Conservation (phyloP, 2,329 filamentous ascomycete species). For the Diaporthe sp. region DNA sequence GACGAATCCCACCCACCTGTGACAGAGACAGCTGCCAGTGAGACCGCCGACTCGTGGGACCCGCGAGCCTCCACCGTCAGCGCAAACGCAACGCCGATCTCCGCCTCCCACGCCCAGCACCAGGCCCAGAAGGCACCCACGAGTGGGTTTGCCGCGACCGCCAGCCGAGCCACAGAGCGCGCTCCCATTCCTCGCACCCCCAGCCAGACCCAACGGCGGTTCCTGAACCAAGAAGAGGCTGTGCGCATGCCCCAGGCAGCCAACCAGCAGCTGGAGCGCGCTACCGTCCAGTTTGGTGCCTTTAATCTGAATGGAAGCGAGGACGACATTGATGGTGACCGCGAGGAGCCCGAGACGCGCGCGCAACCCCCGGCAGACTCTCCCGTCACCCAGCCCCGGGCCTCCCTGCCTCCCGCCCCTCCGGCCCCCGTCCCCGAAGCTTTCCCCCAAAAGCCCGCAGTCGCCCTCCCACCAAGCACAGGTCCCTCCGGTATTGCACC, state of each 20-base stretch:
- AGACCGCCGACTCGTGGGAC: slow-evolving; percentile 88
- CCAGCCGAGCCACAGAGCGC: slow-evolving; percentile 81
- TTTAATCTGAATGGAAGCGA: slow-evolving; percentile 89
- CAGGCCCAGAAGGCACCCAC: slow-evolving; percentile 71
- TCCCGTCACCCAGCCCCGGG: slow-evolving; percentile 85
- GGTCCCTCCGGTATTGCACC: slow-evolving; percentile 53
- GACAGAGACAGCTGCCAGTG: slow-evolving; percentile 90
- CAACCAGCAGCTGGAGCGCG: slow-evolving; percentile 93
- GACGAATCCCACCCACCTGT: slow-evolving; percentile 83
- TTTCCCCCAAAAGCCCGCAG: slow-evolving; percentile 69
- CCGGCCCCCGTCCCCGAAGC: slow-evolving; percentile 68
- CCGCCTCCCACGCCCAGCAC: slow-evolving; percentile 74
- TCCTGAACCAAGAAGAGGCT: slow-evolving; percentile 95
- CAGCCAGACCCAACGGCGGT: slow-evolving; percentile 82
- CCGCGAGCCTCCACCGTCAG: slow-evolving; percentile 72
- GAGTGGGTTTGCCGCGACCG: slow-evolving; percentile 84
- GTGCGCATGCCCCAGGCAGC: slow-evolving; percentile 89
- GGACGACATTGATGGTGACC: slow-evolving; percentile 92
- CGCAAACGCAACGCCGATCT: slow-evolving; percentile 76
- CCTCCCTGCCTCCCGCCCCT: slow-evolving; percentile 83
- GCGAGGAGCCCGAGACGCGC: slow-evolving; percentile 95
- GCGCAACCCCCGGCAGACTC: slow-evolving; percentile 95
- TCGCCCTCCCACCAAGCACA: slow-evolving; percentile 59
- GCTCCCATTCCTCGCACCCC: slow-evolving; percentile 74
- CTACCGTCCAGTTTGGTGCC: slow-evolving; percentile 96